phyloP scores from a whole-genome alignment of 441 rosid species.

The Erodium texanum region DNA sequence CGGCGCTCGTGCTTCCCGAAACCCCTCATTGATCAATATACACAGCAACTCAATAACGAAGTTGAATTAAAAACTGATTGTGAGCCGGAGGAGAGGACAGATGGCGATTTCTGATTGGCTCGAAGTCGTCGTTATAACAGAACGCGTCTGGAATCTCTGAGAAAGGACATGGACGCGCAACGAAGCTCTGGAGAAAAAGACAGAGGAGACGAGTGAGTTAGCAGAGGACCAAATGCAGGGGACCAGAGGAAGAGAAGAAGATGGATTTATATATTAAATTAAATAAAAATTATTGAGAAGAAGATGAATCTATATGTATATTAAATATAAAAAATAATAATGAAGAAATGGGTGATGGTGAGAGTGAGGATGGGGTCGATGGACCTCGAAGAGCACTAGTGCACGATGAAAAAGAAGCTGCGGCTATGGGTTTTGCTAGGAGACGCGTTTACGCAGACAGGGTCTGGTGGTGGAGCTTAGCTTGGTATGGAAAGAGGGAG shows the following conservation, averaged over 20 bases:
- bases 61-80: neutral
- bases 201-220: constrained; percentile 22
- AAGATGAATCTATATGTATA: no score
- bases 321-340: no score
- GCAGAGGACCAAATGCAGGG: constrained; percentile 12
- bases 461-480: no score
- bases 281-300: no score
- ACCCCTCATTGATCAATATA: constrained; percentile 34
- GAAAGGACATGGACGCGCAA: constrained; percentile 40
- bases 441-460: neutral
- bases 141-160: constrained; percentile 44
- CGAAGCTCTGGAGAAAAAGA: constrained; percentile 10
- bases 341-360: neutral
- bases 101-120: no score
- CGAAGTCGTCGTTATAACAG: neutral
- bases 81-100: neutral
- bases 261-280: no score
- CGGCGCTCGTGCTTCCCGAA: constrained; percentile 61
- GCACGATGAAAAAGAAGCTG: neutral
- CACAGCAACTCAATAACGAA: neutral
- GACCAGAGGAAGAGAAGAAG: neutral
- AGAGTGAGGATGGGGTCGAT: neutral
- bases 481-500: no score
- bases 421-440: neutral
- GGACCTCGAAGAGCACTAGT: neutral